Conservation (phyloP, 116 monocot genomes). For the Zostera marina region DNA sequence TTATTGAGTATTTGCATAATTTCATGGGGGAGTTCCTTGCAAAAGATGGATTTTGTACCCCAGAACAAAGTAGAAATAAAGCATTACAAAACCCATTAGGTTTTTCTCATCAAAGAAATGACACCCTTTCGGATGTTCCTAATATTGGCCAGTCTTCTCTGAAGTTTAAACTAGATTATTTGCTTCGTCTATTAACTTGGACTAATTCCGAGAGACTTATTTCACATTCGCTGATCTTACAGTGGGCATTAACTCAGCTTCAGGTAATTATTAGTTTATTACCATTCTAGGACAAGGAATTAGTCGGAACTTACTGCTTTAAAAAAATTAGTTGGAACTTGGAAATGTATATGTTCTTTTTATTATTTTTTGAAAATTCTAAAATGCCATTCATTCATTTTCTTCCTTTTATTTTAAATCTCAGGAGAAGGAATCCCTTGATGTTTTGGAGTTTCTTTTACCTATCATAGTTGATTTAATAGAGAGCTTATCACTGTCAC, state of each 20-base stretch:
- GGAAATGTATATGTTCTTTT: background rate
- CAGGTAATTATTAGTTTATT: slow-evolving; percentile 41
- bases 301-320: no score
- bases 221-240: slow-evolving; percentile 56
- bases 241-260: slow-evolving; percentile 66
- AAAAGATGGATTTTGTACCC: slow-evolving; percentile 50
- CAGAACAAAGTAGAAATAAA: slow-evolving; percentile 27
- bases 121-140: slow-evolving; percentile 14
- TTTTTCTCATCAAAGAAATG: slow-evolving; percentile 28
- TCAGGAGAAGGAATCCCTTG: slow-evolving; percentile 76
- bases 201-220: slow-evolving; percentile 71
- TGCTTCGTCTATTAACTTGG: slow-evolving; percentile 71
- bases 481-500: slow-evolving; percentile 60
- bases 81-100: slow-evolving; percentile 28
- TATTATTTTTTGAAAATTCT: background rate
- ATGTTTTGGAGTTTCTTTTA: slow-evolving; percentile 68
- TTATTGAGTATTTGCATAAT: slow-evolving; percentile 71
- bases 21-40: slow-evolving; percentile 66
- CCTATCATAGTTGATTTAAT: slow-evolving; percentile 54
- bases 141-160: slow-evolving; percentile 47
- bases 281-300: background rate
- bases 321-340: no score
- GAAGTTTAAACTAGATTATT: slow-evolving; percentile 72
- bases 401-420: slow-evolving; percentile 25
- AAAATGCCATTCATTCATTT: background rate